Conservation (phyloP, 352 stramenopile genomes). For the Globisporangium sylvaticum region DNA sequence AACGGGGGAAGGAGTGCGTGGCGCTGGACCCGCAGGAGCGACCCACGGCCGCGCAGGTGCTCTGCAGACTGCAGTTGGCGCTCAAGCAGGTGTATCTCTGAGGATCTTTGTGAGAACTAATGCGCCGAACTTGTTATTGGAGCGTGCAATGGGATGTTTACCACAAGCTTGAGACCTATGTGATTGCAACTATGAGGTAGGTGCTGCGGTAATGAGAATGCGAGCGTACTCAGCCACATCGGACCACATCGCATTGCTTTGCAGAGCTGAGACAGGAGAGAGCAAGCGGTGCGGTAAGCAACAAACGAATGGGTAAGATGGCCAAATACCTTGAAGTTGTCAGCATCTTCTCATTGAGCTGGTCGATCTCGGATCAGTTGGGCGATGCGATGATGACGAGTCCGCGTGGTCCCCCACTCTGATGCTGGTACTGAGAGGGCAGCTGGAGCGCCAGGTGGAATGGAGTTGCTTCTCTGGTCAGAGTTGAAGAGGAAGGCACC, state of each 20-base stretch:
- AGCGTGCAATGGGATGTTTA: neutral
- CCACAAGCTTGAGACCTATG: neutral
- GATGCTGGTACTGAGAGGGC: too few species aligned
- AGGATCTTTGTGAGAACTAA: neutral
- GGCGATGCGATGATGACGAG: neutral
- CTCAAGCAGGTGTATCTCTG: slow-evolving; percentile 5
- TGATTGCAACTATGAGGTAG: neutral
- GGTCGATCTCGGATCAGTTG: neutral
- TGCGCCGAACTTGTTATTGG: neutral
- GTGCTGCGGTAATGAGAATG: neutral
- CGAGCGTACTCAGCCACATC: neutral
- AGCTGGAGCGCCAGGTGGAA: too few species aligned
- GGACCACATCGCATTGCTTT: neutral
- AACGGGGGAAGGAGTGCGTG: slow-evolving; percentile 31
- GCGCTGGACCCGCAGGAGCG: slow-evolving; percentile 27
- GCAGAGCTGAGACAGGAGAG: neutral
- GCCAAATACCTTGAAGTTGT: neutral
- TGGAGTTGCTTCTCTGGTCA: too few species aligned
- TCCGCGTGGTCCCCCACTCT: neutral
- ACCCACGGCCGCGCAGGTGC: slow-evolving; percentile 28
- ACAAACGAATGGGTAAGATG: neutral
- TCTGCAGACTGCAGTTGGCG: slow-evolving; percentile 31
- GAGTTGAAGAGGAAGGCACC: too few species aligned
- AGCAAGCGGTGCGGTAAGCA: neutral
- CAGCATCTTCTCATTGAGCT: neutral